phyloP scores from a whole-genome alignment of 495 filamentous ascomycete genomes.

The Aspergillus egyptiacus region DNA sequence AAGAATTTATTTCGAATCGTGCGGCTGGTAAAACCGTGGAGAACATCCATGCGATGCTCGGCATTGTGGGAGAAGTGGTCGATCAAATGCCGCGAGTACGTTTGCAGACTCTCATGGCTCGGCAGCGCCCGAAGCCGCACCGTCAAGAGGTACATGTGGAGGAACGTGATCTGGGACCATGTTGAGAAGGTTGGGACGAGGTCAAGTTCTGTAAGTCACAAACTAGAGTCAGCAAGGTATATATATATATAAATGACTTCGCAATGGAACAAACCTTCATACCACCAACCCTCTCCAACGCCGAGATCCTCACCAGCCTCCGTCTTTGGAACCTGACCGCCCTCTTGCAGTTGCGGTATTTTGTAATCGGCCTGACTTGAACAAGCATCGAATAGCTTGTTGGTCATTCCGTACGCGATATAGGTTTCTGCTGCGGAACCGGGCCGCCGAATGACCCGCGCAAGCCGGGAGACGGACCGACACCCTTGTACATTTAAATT shows the following conservation, averaged over 20 bases:
- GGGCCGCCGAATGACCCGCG: constrained; percentile 30
- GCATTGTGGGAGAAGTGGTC: constrained; percentile 93
- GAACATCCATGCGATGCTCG: constrained; percentile 74
- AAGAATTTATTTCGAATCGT: constrained; percentile 74
- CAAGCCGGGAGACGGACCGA: constrained; percentile 25
- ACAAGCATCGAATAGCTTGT: constrained; percentile 73
- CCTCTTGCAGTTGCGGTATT: constrained; percentile 51
- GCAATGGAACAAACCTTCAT: constrained; percentile 54
- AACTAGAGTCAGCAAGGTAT: neutral
- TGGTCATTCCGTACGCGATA: constrained; percentile 68
- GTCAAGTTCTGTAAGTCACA: constrained; percentile 47
- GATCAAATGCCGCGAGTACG: constrained; percentile 70
- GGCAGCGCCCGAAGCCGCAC: constrained; percentile 76
- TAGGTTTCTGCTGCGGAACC: constrained; percentile 58
- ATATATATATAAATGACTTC: no score
- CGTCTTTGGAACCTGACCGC: constrained; percentile 54
- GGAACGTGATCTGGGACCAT: constrained; percentile 92
- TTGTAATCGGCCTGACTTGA: constrained; percentile 67
- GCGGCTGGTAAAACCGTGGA: constrained; percentile 61
- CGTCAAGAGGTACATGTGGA: constrained; percentile 92
- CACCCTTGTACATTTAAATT: constrained; percentile 2
- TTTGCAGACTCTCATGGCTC: constrained; percentile 45
- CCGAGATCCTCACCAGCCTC: constrained; percentile 73
- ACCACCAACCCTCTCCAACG: constrained; percentile 73
- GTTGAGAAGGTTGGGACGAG: constrained; percentile 81